A percentile compares a stretch with the other conserved stretches of the same genome.
These are phyloP conservation scores for Nissolia schottii DNA, from an alignment of 306 rosid species.

Conservation along the genomic window DNA sequence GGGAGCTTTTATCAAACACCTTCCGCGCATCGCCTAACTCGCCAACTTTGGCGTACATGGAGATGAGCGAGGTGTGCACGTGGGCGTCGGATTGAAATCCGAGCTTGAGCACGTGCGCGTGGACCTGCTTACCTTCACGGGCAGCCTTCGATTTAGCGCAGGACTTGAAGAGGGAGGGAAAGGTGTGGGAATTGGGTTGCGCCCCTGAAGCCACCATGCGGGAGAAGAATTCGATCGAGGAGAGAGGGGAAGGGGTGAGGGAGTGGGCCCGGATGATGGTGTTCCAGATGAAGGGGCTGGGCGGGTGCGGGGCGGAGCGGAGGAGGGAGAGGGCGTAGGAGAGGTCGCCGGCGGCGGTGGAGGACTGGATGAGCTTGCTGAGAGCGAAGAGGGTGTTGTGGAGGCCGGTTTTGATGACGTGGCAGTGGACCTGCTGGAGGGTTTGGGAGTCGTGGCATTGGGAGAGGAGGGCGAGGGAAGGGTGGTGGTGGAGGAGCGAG, in stretches of 20 bases:
- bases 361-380: constrained; percentile 63
- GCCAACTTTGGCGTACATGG: constrained; percentile 54
- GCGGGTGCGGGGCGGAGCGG: constrained; percentile 25
- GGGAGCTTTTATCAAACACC: constrained; percentile 60
- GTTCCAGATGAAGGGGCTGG: constrained; percentile 57
- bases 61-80: constrained; percentile 59
- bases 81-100: constrained; percentile 48
- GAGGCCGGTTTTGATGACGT: constrained; percentile 65
- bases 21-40: constrained; percentile 45
- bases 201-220: constrained; percentile 43
- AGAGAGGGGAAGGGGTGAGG: constrained; percentile 32
- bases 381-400: constrained; percentile 51
- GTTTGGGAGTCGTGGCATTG: constrained; percentile 45
- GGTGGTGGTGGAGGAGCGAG: constrained; percentile 49
- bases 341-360: constrained; percentile 47
- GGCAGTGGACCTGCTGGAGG: constrained; percentile 61
- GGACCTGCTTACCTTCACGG: constrained; percentile 62
- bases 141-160: constrained; percentile 47
- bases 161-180: constrained; percentile 62
- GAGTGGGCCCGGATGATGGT: constrained; percentile 61
- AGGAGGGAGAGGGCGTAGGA: constrained; percentile 62
- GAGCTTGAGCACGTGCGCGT: constrained; percentile 55
- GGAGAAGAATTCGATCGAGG: constrained; percentile 31
- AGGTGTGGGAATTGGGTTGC: constrained; percentile 68
- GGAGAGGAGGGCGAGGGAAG: constrained; percentile 47